These are phyloP conservation scores for Oenanthe sinensis DNA, from an alignment of 129 eudicot genomes.

Conservation along the genomic window DNA sequence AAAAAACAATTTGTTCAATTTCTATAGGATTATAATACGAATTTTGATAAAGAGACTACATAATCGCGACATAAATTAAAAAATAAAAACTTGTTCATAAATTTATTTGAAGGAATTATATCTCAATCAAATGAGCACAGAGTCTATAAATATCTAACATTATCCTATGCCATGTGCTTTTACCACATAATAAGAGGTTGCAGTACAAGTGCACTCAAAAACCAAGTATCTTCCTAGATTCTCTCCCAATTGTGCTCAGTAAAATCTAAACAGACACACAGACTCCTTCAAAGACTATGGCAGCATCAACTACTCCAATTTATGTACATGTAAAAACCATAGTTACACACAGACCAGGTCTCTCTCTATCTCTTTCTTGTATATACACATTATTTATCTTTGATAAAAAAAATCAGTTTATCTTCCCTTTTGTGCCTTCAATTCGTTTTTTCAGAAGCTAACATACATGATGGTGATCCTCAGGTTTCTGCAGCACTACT, in stretches of 20 bases:
- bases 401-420: background rate
- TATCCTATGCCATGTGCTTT: background rate
- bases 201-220: background rate
- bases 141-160: background rate
- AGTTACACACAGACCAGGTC: slow-evolving; percentile 30
- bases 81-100: too few species aligned
- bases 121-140: too few species aligned
- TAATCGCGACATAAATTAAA: too few species aligned
- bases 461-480: background rate
- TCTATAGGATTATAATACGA: too few species aligned
- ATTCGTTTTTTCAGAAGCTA: too few species aligned
- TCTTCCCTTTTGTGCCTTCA: background rate
- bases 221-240: background rate
- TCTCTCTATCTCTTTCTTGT: background rate
- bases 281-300: slow-evolving; percentile 14
- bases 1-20: too few species aligned
- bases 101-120: too few species aligned
- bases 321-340: slow-evolving; percentile 16
- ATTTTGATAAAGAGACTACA: too few species aligned
- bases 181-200: background rate
- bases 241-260: too few species aligned
- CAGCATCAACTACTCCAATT: slow-evolving; percentile 24
- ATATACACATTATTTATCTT: background rate
- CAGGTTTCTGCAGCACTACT: slow-evolving; percentile 23
- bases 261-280: background rate